Evolutionary conservation across 495 filamentous ascomycete genomes (phyloP).

Genomic region (Trichoderma gamsii): DNA sequence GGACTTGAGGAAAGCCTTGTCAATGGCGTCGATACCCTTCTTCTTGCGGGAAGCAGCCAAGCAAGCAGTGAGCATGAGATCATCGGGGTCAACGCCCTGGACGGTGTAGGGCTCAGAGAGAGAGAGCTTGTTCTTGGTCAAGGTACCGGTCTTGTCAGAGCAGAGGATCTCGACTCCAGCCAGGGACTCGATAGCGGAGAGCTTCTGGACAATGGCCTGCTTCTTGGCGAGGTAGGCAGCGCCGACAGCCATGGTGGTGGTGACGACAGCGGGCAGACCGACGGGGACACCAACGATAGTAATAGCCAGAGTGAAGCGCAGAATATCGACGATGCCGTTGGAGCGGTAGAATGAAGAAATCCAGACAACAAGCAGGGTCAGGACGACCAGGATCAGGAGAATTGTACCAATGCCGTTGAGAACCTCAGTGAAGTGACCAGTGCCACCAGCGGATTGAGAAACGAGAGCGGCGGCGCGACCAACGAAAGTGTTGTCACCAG

Average conservation of each 20-base stretch:
- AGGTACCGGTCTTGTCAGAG: slow-evolving; percentile 93
- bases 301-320: slow-evolving; percentile 79
- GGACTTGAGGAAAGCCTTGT: slow-evolving; percentile 86
- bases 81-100: slow-evolving; percentile 68
- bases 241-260: slow-evolving; percentile 94
- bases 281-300: slow-evolving; percentile 93
- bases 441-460: slow-evolving; percentile 60
- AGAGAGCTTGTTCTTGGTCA: slow-evolving; percentile 90
- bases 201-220: slow-evolving; percentile 94
- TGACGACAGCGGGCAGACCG: slow-evolving; percentile 92
- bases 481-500: slow-evolving; percentile 83
- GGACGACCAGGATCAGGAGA: slow-evolving; percentile 71
- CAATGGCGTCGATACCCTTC: slow-evolving; percentile 91
- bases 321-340: slow-evolving; percentile 64
- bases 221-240: slow-evolving; percentile 91
- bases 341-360: slow-evolving; percentile 81
- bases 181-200: slow-evolving; percentile 89
- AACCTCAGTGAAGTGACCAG: slow-evolving; percentile 85
- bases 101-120: slow-evolving; percentile 79
- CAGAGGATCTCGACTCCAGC: slow-evolving; percentile 95
- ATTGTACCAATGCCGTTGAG: slow-evolving; percentile 80
- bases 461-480: slow-evolving; percentile 84
- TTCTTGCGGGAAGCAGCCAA: slow-evolving; percentile 88
- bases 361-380: slow-evolving; percentile 79
- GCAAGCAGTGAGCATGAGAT: slow-evolving; percentile 87